phyloP scores from a whole-genome alignment of 441 rosid genomes.

The Hura crepitans region DNA sequence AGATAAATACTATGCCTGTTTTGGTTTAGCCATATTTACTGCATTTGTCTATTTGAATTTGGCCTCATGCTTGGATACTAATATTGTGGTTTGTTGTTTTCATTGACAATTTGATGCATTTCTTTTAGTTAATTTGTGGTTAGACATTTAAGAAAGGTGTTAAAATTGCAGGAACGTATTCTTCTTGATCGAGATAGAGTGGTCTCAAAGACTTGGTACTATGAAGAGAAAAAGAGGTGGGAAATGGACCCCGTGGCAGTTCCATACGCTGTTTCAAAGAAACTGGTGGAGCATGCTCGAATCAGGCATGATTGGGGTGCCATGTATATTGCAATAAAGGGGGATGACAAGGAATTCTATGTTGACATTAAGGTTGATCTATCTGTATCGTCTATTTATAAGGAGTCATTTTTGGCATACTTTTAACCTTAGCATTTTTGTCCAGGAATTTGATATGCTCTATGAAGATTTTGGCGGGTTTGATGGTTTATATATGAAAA shows the following conservation, averaged over 20 bases:
- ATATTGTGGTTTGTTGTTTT: background rate
- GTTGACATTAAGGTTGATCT: slow-evolving; percentile 68
- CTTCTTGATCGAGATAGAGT: slow-evolving; percentile 92
- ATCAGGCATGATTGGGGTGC: slow-evolving; percentile 95
- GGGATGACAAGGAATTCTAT: slow-evolving; percentile 73
- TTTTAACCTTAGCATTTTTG: slow-evolving; percentile 32
- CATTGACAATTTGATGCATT: slow-evolving; percentile 8
- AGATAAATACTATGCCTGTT: background rate
- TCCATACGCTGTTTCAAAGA: slow-evolving; percentile 85
- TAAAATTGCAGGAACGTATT: slow-evolving; percentile 58
- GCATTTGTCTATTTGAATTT: slow-evolving; percentile 4
- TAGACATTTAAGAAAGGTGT: background rate
- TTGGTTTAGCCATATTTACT: background rate
- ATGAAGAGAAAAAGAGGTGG: slow-evolving; percentile 74
- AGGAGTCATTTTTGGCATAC: slow-evolving; percentile 10
- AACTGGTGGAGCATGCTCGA: slow-evolving; percentile 68
- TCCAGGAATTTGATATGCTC: slow-evolving; percentile 82
- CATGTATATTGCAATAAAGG: slow-evolving; percentile 75
- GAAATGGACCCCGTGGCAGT: slow-evolving; percentile 86
- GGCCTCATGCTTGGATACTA: background rate
- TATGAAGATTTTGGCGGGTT: slow-evolving; percentile 90
- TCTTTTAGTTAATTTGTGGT: slow-evolving; percentile 18
- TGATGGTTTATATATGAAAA: slow-evolving; percentile 87
- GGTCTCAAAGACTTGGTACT: slow-evolving; percentile 81
- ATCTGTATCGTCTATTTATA: slow-evolving; percentile 19